Percentiles rank a stretch among this genome's conserved stretches.
Evolutionary conservation across 108 stramenopile genomes (phyloP).

Genomic region (Skeletonema costatum): DNA sequence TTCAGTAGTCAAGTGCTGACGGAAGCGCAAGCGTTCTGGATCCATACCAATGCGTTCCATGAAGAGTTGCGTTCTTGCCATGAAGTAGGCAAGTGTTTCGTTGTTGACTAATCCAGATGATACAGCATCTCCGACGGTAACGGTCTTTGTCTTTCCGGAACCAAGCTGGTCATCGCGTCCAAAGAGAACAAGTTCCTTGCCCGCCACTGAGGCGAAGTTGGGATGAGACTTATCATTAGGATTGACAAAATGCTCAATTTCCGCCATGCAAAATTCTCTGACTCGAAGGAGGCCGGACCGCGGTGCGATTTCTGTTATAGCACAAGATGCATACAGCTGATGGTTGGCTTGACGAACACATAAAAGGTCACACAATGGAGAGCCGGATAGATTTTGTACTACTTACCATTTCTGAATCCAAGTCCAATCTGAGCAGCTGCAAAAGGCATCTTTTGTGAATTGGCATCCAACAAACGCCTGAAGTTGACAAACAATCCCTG

Average conservation of each 20-base stretch:
- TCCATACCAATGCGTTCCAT: constrained; percentile 98
- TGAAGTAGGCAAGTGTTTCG: constrained; percentile 99
- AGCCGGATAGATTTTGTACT: neutral
- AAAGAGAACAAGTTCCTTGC: constrained; percentile 89
- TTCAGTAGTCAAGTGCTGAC: constrained; percentile 99
- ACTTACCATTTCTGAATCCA: constrained; percentile 96
- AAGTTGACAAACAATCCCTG: constrained; percentile 99
- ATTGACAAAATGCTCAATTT: constrained; percentile 99
- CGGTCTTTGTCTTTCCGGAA: constrained; percentile 91
- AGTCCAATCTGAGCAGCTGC: constrained; percentile 99
- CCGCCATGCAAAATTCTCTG: constrained; percentile 99
- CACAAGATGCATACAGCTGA: constrained; percentile 6
- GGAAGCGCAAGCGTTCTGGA: constrained; percentile 90
- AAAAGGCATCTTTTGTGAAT: constrained; percentile 97
- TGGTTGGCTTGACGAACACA: neutral
- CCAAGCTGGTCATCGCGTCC: constrained; percentile 96
- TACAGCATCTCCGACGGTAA: constrained; percentile 94
- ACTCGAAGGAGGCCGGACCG: constrained; percentile 97
- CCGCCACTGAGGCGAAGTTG: constrained; percentile 85
- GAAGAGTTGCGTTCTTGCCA: constrained; percentile 98
- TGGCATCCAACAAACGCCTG: constrained; percentile 94
- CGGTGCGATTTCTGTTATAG: constrained; percentile 93
- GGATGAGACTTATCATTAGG: constrained; percentile 97
- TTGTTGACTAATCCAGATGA: constrained; percentile 94
- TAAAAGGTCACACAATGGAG: neutral